Evolutionary conservation across 345 rosid species (phyloP), one percentile per base, ranked within the genome.

Genomic region (Cochlearia excelsa): DNA sequence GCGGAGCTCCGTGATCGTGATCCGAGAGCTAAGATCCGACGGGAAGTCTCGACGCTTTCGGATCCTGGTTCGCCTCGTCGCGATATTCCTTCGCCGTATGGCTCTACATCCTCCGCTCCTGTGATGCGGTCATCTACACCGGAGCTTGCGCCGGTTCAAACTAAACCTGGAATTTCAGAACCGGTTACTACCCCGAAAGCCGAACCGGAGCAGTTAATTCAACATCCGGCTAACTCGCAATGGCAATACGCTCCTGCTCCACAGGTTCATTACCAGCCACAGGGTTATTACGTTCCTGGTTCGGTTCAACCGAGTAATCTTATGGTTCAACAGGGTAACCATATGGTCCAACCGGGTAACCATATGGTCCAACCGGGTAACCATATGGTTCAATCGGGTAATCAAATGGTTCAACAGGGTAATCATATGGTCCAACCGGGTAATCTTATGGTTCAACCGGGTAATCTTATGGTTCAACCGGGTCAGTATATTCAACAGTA

Each of bases 51-150:
- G 53, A 60, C 71, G 34, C 75, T 79, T 9, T 85, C 95, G 34
- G 97, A 88, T 59, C 91, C 95, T 27, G 98, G 97, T 57, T 88
- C 98, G 8, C 98, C 91, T 1, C 87, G 82, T 47, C 91, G 87
- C 4, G 81, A 79, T 33, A 59, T 83, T 61, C 79, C 90, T 26
- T 84, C 93, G 3, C 86, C 87, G 38, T 88, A 74, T 65, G 80
- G 79, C 62, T 88, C 96, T 0, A 80, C 87, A 0, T 84, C 88
- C 8, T 86, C 95, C 0, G 83, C 79, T 58, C 74, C 86, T 0
- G 79, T 69, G 23, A 58, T 61, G 53, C 16, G 67, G 3, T 72
- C 85, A 9, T 57, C 86, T 10, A 76, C 84, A 56, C 95, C 86
- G 26, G 88, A 88, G 53, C 87, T 88, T 48, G 84, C 82, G 16